Evolutionary conservation across 2,329 filamentous ascomycete species (phyloP), one percentile per base, ranked within the genome.

Genomic region (Corinectria fuckeliana): DNA sequence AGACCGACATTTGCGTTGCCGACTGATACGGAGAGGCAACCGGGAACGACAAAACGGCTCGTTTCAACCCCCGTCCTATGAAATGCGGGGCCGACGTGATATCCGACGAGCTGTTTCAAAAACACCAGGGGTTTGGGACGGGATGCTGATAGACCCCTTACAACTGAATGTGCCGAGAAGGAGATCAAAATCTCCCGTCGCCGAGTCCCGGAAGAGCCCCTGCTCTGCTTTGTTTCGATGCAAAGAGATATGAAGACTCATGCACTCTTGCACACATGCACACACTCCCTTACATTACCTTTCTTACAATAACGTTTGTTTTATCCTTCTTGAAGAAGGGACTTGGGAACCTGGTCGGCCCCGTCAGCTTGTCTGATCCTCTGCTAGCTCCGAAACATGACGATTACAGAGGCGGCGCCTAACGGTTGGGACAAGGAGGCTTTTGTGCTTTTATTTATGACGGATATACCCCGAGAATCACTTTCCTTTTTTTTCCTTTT

Each of bases 401-500:
- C 39, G 56, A 49, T 48, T 55, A 56, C 51, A 50, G 52, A 49
- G 50, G 53, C 63, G 60, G 50, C 56, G 56, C 49, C 53, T 26
- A 34, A 58, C 45, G 48, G 63, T 55, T 50, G 42, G 52, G 58
- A 66, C 58, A 51, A 59, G 52, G 57, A 56, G 61, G 59, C 58
- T 59, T 67, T 69, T 64, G n/a, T 61, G 26, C 50, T 54, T 49
- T 57, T 60, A 63, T 66, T 60, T 53, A 73, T 64, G 71, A 73
- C 63, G 71, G 71, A 73, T 74, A 73, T 73, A 73, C 71, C 71
- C 69, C 61, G 57, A 61, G 55, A 50, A 56, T 63, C 64, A 65
- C 53, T 44, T 62, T 57, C 66, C 53, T 60, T 69, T 61, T 54
- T 55, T 57, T 61, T 52, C 48, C 52, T 55, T 57, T 52, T 48